Percentiles rank a stretch among this genome's conserved stretches.
Conservation (phyloP, 139 green algal genomes). For the Mychonastes homosphaera region DNA sequence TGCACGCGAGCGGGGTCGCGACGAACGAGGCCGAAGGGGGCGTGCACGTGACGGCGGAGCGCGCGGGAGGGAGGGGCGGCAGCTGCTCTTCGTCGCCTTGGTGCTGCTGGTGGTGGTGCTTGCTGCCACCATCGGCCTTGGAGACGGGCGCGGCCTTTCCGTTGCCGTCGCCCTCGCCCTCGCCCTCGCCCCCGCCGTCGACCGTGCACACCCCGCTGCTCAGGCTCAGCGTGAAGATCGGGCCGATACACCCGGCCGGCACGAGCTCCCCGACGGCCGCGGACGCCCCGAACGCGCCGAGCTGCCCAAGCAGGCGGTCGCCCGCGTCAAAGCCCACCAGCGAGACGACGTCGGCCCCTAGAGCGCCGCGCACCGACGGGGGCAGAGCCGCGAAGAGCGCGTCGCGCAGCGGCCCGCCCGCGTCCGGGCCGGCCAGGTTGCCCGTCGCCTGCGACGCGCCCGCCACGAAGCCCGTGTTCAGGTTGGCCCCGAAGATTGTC, state of each 20-base stretch:
- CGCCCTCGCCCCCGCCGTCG: constrained; percentile 13
- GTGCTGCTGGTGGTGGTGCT: too few species aligned
- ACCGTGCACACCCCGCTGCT: constrained; percentile 8
- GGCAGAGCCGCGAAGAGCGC: too few species aligned
- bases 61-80: too few species aligned
- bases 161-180: too few species aligned
- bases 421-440: background rate
- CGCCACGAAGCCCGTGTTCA: constrained; percentile 11
- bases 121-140: too few species aligned
- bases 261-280: too few species aligned
- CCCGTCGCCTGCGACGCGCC: background rate
- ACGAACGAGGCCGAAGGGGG: background rate
- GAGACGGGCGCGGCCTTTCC: too few species aligned
- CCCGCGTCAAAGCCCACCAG: constrained; percentile 12
- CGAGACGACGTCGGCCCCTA: background rate
- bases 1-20: constrained; percentile 6
- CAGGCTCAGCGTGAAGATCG: constrained; percentile 9
- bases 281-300: background rate
- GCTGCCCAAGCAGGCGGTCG: too few species aligned
- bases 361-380: background rate
- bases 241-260: too few species aligned
- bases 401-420: too few species aligned
- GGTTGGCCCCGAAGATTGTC: constrained; percentile 11
- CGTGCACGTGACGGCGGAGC: too few species aligned
- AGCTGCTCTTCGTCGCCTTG: too few species aligned